phyloP scores from a whole-genome alignment of 352 stramenopile genomes.

The Globisporangium polare region DNA sequence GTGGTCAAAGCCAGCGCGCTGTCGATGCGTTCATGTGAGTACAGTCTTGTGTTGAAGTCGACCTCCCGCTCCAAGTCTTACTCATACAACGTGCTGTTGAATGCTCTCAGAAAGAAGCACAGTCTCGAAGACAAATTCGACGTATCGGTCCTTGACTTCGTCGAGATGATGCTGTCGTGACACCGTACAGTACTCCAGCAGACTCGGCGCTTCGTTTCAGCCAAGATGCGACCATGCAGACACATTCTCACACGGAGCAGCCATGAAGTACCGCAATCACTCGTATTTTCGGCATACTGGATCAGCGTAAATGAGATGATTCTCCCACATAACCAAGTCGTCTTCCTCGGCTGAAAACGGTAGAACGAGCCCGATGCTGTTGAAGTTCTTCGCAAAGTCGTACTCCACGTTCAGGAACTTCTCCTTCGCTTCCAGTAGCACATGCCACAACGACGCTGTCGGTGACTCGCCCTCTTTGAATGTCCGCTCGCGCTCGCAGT shows the following conservation, averaged over 20 bases:
- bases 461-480: constrained; percentile 53
- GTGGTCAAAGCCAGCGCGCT: constrained; percentile 5
- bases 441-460: constrained; percentile 72
- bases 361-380: constrained; percentile 76
- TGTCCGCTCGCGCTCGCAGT: constrained; percentile 89
- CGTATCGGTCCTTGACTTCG: constrained; percentile 51
- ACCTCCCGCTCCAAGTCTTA: neutral
- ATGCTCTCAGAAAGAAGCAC: constrained; percentile 32
- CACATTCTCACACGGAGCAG: neutral
- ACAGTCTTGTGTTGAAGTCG: neutral
- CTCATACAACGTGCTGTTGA: neutral
- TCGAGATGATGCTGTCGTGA: constrained; percentile 61
- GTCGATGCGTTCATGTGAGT: constrained; percentile 34
- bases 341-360: constrained; percentile 82
- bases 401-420: constrained; percentile 83
- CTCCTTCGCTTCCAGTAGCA: constrained; percentile 53
- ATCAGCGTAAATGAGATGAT: constrained; percentile 77
- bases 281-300: constrained; percentile 85
- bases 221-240: neutral
- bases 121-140: constrained; percentile 45
- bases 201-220: neutral
- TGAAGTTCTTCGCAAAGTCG: constrained; percentile 80
- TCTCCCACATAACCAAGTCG: constrained; percentile 79
- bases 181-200: neutral
- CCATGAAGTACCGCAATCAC: constrained; percentile 24